Conservation (phyloP, 2,329 filamentous ascomycete genomes). For the Zymoseptoria crescenta region DNA sequence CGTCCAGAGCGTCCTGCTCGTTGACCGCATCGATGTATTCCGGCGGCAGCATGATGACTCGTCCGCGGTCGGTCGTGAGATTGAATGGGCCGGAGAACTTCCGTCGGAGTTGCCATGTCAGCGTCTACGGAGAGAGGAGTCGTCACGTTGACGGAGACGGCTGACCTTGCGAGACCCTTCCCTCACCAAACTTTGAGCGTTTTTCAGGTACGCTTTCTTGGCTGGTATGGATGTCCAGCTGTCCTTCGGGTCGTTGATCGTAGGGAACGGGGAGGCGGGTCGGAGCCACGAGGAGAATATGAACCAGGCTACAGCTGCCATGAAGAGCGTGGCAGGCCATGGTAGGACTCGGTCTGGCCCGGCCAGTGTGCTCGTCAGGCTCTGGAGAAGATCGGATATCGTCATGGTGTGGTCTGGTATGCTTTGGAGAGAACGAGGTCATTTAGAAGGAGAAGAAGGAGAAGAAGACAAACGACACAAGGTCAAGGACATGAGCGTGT, state of each 20-base stretch:
- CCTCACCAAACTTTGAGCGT: background rate
- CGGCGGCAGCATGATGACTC: slow-evolving; percentile 3
- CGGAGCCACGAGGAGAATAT: background rate
- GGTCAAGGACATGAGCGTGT: too few species aligned
- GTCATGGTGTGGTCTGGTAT: background rate
- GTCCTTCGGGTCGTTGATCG: background rate
- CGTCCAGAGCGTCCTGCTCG: background rate
- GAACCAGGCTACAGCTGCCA: background rate
- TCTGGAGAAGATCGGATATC: background rate
- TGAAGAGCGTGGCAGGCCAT: background rate
- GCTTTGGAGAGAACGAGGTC: background rate
- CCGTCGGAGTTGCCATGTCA: background rate
- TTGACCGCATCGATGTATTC: slow-evolving; percentile 9
- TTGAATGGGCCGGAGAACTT: slow-evolving; percentile 7
- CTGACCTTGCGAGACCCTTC: background rate
- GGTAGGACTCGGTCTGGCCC: background rate
- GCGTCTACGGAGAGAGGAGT: too few species aligned
- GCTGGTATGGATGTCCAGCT: background rate
- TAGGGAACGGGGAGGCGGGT: background rate
- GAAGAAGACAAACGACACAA: background rate
- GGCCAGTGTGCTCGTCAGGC: background rate
- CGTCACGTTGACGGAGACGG: background rate
- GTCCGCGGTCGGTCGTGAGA: slow-evolving; percentile 2
- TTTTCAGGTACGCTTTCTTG: background rate
- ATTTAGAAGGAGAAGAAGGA: too few species aligned